Conservation (phyloP, 768 basidiomycete species). For the Calocera viscosa region DNA sequence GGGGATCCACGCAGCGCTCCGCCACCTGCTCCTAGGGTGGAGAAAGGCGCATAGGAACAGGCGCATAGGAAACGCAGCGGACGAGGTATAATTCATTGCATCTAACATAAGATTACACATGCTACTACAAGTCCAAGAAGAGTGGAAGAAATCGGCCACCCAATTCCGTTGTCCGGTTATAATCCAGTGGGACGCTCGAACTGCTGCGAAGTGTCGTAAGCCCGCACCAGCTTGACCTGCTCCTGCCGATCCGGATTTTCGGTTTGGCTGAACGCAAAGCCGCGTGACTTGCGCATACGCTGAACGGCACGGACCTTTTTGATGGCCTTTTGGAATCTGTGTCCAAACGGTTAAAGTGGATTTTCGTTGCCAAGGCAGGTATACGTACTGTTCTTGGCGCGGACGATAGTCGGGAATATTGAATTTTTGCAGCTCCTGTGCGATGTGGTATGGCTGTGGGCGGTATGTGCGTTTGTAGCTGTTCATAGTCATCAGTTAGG, state of each 20-base stretch:
- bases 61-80: background rate
- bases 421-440: constrained; percentile 98
- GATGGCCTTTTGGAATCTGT: constrained; percentile 95
- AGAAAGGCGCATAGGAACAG: too few species aligned
- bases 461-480: constrained; percentile 85
- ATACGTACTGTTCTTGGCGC: constrained; percentile 82
- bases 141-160: background rate
- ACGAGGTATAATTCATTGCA: constrained; percentile 4
- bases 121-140: constrained; percentile 2
- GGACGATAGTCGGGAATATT: constrained; percentile 95
- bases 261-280: constrained; percentile 97
- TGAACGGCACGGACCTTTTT: constrained; percentile 99
- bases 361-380: constrained; percentile 8
- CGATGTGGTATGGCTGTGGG: constrained; percentile 92
- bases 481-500: constrained; percentile 9
- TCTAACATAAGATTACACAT: constrained; percentile 5
- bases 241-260: constrained; percentile 76
- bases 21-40: too few species aligned
- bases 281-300: constrained; percentile 88
- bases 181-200: constrained; percentile 63
- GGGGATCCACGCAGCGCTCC: too few species aligned
- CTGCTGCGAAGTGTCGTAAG: constrained; percentile 76
- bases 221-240: constrained; percentile 69
- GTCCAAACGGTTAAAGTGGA: background rate
- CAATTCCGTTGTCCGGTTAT: constrained; percentile 24